Evolutionary conservation across 2,329 filamentous ascomycete species (phyloP).

Genomic region (Sporothrix brasiliensis): DNA sequence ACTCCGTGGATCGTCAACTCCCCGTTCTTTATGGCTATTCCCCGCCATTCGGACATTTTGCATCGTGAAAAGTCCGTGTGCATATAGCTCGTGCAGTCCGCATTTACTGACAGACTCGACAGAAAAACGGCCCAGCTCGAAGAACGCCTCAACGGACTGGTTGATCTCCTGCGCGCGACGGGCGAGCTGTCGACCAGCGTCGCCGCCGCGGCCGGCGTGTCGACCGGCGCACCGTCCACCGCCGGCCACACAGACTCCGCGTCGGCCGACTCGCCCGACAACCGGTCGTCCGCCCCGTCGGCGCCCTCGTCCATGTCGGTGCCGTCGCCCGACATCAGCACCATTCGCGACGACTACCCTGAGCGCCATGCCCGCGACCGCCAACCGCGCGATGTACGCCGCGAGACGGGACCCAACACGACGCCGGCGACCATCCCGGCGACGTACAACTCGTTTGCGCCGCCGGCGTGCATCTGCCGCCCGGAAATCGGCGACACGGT

Average conservation of each 20-base stretch:
- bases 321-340: conserved; percentile 19
- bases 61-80: conserved; percentile 13
- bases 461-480: conserved; percentile 53
- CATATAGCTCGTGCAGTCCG: too few species aligned
- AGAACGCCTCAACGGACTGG: conserved; percentile 53
- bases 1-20: too few species aligned
- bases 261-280: conserved; percentile 23
- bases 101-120: neutral
- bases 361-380: neutral
- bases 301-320: conserved; percentile 1
- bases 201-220: neutral
- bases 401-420: neutral
- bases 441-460: conserved; percentile 52
- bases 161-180: conserved; percentile 52
- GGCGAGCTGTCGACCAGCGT: conserved; percentile 42
- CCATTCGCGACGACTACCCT: neutral
- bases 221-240: neutral
- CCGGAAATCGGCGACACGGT: conserved; percentile 45
- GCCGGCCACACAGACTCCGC: neutral
- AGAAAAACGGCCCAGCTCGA: conserved; percentile 56
- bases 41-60: conserved; percentile 15
- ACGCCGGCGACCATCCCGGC: conserved; percentile 30
- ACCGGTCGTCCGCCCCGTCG: conserved; percentile 4
- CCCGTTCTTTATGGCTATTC: neutral
- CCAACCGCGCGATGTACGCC: conserved; percentile 3